These are phyloP conservation scores for Ilyonectria sp. DNA, from an alignment of 2,329 filamentous ascomycete genomes.

Conservation along the genomic window DNA sequence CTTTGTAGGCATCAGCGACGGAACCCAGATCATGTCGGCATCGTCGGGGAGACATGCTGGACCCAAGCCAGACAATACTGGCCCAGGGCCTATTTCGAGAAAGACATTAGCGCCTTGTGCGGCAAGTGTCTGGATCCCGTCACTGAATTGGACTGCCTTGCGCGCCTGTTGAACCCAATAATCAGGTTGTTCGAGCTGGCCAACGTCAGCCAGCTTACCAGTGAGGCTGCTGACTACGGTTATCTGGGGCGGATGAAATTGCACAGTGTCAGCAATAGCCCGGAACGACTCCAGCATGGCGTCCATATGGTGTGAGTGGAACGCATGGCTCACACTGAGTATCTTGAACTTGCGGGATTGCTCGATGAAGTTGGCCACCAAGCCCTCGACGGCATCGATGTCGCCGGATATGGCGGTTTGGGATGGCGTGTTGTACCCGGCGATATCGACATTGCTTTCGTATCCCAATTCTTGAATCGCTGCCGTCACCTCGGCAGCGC, in stretches of 20 bases:
- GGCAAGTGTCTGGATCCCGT: background rate
- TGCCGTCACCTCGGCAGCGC: background rate
- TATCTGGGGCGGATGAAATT: background rate
- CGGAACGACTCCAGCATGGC: background rate
- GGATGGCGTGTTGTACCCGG: background rate
- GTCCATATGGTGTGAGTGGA: conserved; percentile 6
- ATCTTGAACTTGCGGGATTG: background rate
- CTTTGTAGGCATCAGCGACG: background rate
- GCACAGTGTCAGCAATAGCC: background rate
- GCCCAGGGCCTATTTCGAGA: background rate
- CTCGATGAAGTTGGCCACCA: background rate
- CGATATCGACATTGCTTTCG: background rate
- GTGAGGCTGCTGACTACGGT: background rate
- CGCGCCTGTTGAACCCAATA: background rate
- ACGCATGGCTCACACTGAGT: background rate
- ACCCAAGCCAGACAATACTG: background rate
- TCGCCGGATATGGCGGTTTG: conserved; percentile 1
- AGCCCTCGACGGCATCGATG: background rate
- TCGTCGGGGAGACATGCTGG: background rate
- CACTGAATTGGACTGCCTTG: background rate
- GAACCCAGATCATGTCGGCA: background rate
- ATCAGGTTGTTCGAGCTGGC: background rate
- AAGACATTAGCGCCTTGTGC: background rate
- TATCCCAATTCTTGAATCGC: background rate
- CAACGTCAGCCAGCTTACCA: background rate